A percentile compares a stretch with the other conserved stretches of the same genome.
Evolutionary conservation across 306 rosid species (phyloP).

Genomic region (Malus sylvestris): DNA sequence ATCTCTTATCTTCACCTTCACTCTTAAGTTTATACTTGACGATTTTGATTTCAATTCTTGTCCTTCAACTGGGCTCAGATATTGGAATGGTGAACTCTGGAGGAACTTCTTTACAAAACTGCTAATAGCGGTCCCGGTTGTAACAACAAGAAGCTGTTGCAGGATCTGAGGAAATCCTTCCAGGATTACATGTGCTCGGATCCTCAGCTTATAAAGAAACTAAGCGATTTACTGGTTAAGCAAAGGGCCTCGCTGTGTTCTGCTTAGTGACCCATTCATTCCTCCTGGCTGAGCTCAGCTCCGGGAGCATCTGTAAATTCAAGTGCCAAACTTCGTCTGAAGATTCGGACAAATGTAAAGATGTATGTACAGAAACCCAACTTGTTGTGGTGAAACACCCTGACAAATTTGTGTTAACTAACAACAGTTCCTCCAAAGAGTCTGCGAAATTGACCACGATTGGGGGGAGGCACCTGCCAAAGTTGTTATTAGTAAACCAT

Average conservation of each 20-base stretch:
- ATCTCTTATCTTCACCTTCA: not conserved
- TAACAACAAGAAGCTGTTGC: slow-evolving; percentile 42
- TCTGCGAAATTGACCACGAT: slow-evolving; percentile 51
- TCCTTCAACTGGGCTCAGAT: slow-evolving; percentile 42
- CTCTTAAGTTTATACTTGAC: not conserved
- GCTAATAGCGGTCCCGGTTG: slow-evolving; percentile 47
- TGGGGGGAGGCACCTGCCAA: slow-evolving; percentile 65
- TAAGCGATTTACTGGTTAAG: slow-evolving; percentile 69
- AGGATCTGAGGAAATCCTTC: slow-evolving; percentile 64
- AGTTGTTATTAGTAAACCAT: slow-evolving; percentile 66
- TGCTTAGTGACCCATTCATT: slow-evolving; percentile 31
- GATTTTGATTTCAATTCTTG: slow-evolving; percentile 6
- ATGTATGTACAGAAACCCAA: slow-evolving; percentile 57
- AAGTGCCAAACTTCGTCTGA: not conserved
- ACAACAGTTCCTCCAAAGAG: slow-evolving; percentile 64
- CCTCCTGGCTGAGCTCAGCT: not conserved
- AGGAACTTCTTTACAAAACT: slow-evolving; percentile 68
- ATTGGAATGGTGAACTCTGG: slow-evolving; percentile 91
- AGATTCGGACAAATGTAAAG: not conserved
- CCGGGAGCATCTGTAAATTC: not conserved
- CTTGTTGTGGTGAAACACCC: slow-evolving; percentile 85
- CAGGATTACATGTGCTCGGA: slow-evolving; percentile 64
- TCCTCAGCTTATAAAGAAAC: slow-evolving; percentile 55
- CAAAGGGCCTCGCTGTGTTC: slow-evolving; percentile 76
- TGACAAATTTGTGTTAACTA: slow-evolving; percentile 56